Evolutionary conservation across 768 basidiomycete genomes (phyloP).

Genomic region (Serendipita indica): DNA sequence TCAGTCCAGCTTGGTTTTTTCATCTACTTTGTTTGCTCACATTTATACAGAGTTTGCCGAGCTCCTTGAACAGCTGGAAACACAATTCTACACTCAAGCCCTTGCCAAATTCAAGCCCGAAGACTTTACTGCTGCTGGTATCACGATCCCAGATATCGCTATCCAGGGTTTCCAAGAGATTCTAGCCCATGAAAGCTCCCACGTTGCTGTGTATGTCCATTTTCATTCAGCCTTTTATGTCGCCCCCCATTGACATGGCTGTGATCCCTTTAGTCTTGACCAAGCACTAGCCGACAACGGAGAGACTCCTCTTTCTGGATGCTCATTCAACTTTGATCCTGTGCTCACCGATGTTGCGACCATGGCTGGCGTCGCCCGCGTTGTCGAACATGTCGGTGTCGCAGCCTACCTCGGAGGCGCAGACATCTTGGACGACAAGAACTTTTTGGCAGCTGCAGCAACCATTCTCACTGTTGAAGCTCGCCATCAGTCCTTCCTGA

Average conservation of each 20-base stretch:
- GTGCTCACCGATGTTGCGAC: conserved; percentile 49
- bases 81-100: conserved; percentile 51
- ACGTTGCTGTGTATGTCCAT: conserved; percentile 24
- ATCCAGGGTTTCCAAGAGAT: conserved; percentile 38
- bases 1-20: conserved; percentile 9
- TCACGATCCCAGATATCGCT: conserved; percentile 37
- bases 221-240: background rate
- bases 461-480: conserved; percentile 68
- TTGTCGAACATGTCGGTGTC: conserved; percentile 65
- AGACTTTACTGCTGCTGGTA: conserved; percentile 55
- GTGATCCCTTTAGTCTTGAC: conserved; percentile 29
- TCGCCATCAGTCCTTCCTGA: conserved; percentile 68
- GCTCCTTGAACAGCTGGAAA: conserved; percentile 61
- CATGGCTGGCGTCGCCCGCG: conserved; percentile 56
- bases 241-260: background rate
- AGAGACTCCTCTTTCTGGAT: conserved; percentile 36
- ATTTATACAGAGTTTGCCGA: conserved; percentile 47
- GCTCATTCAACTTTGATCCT: conserved; percentile 52
- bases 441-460: conserved; percentile 47
- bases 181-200: conserved; percentile 38
- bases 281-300: conserved; percentile 31
- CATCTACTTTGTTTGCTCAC: background rate
- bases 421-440: conserved; percentile 43
- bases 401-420: conserved; percentile 64
- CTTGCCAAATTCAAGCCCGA: conserved; percentile 45